Base-by-base conservation (phyloP, 805 yeast genomes). In the Priceomyces melissophilus region DNA sequence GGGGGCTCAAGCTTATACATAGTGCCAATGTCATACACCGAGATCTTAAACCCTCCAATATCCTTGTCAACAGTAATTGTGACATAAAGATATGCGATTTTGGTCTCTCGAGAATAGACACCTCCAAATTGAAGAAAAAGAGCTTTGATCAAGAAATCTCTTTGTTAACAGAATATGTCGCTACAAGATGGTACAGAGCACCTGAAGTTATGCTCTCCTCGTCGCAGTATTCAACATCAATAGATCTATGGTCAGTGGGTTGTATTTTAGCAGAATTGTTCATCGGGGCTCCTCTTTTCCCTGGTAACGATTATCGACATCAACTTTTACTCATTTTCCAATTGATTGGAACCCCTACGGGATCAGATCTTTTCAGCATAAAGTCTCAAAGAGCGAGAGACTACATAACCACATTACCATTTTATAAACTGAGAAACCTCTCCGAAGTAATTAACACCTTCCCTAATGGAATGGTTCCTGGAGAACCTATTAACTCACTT, bases 171-270 rank as follows among this genome's bases (percentile, higher is more conserved):
- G 91, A 85, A 55, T 85, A 85, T 49, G 93, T 85, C 3, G 91
- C 91, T 2, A 85, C 93, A 7, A 67, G 93, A 51, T 85, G 91
- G 91, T 85, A 85, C 57, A 65, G 93, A 39, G 91, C 91, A 0
- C 91, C 91, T 0, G 93, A 85, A 58, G 82, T 85, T 42, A 85
- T 85, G 91, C 62, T 85, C 20, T 78, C 87, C 1, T 73, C 77
- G 44, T 81, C 85, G 31, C 82, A 81, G 52, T 85, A 85, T 49
- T 76, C 90, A 2, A 79, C 83, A 7, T 87, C 89, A 0, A 82
- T 85, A 44, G 93, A 85, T 55, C 70, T 84, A 11, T 85, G 93
- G 93, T 80, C 88, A 0, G 81, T 83, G 31, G 93, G 91, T 0
- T 84, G 91, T 55, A 82, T 85, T 27, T 54, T 85, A 26, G 90